Evolutionary conservation across 805 yeast species (phyloP).

Genomic region (Ogataea sp.): DNA sequence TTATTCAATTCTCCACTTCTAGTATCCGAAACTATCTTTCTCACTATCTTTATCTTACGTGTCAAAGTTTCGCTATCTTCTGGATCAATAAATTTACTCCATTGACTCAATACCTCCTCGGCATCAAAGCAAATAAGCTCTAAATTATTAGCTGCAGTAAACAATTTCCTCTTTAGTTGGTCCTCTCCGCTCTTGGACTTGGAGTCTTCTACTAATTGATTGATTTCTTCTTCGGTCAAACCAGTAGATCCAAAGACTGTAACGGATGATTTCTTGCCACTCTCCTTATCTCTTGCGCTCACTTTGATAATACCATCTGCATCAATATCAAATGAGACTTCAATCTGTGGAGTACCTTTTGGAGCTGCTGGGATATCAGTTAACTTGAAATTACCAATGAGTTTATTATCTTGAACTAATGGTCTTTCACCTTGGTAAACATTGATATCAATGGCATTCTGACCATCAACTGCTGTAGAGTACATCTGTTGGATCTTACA

Average conservation of each 20-base stretch:
- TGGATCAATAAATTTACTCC: conserved; percentile 11
- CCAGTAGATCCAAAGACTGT: conserved; percentile 97
- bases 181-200: conserved; percentile 84
- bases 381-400: conserved; percentile 89
- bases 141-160: conserved; percentile 69
- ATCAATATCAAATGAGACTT: conserved; percentile 90
- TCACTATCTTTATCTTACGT: conserved; percentile 17
- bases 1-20: conserved; percentile 22
- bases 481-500: conserved; percentile 89
- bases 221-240: conserved; percentile 82
- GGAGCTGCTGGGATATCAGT: conserved; percentile 88
- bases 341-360: conserved; percentile 84
- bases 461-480: conserved; percentile 94
- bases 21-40: conserved; percentile 21
- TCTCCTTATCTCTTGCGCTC: conserved; percentile 87
- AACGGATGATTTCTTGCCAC: conserved; percentile 89
- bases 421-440: conserved; percentile 98
- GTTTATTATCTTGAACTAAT: conserved; percentile 89
- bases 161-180: conserved; percentile 31
- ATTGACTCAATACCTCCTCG: conserved; percentile 23
- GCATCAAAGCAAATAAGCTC: conserved; percentile 28
- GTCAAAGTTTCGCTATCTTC: conserved; percentile 9
- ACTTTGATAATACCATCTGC: conserved; percentile 97
- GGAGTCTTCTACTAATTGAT: conserved; percentile 85
- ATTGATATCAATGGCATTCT: conserved; percentile 89